These are phyloP conservation scores for Brassica rapa DNA, from an alignment of 345 rosid genomes.

Conservation along the genomic window DNA sequence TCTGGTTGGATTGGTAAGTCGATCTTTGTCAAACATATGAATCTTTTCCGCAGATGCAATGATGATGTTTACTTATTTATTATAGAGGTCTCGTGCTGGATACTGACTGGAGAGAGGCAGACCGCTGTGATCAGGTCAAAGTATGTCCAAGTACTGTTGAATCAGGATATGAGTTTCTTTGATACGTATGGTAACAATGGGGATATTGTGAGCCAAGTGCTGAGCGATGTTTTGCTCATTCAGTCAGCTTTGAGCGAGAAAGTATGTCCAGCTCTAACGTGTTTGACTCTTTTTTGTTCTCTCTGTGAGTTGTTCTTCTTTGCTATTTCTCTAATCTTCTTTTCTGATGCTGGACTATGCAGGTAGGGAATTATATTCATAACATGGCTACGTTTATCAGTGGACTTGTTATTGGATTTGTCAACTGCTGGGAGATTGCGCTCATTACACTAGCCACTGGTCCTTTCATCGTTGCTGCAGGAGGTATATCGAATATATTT, in stretches of 20 bases:
- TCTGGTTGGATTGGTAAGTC: constrained; percentile 97
- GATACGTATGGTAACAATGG: constrained; percentile 99
- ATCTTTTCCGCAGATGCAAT: constrained; percentile 1
- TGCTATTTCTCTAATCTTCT: constrained; percentile 9
- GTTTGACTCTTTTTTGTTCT: constrained; percentile 27
- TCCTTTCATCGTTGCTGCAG: constrained; percentile 99
- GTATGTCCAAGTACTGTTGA: constrained; percentile 90
- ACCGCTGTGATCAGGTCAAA: constrained; percentile 96
- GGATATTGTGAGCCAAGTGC: constrained; percentile 98
- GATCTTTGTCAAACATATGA: not conserved
- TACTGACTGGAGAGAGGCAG: constrained; percentile 97
- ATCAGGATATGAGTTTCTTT: constrained; percentile 99
- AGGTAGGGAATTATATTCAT: constrained; percentile 99
- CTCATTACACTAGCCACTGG: constrained; percentile 93
- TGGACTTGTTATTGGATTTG: constrained; percentile 84
- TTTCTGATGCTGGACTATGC: constrained; percentile 31
- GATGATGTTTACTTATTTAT: constrained; percentile 37
- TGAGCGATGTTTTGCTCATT: constrained; percentile 96
- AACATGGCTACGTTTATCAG: constrained; percentile 98
- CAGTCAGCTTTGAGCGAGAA: constrained; percentile 99
- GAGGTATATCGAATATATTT: constrained; percentile 96
- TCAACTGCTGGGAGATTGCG: constrained; percentile 98
- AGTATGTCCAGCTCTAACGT: constrained; percentile 47
- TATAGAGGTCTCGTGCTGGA: constrained; percentile 99
- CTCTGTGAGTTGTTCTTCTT: not conserved